Base-by-base conservation (phyloP, 1,284 basidiomycete species). In the Marasmius sp. region DNA sequence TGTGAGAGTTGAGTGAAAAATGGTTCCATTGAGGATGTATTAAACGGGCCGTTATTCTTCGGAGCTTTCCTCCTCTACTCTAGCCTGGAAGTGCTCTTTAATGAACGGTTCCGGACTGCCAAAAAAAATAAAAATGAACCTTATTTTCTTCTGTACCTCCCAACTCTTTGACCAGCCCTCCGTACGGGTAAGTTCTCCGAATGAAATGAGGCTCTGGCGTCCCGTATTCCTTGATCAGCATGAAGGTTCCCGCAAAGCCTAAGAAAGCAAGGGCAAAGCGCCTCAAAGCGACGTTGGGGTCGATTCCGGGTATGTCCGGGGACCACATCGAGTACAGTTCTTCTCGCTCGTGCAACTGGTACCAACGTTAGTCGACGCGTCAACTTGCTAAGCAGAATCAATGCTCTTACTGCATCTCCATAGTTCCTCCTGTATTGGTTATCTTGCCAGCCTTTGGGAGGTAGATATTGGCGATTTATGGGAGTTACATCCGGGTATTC, bases 301-400 rank as follows among this genome's bases (percentile, higher is more conserved):
- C 27, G 58, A 48, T 47, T 9, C 4, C 34, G 43, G 90, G 81
- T 50, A 86, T 80, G 70, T 96, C 94, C 16, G 93, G 93, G 51
- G 91, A 91, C 93, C 92, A 95, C 90, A 95, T 93, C 51, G 89
- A 91, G 64, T 91, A 77, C 22, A 91, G 79, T 70, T 96, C 94
- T 67, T 95, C 92, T 70, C 87, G 83, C 75, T 94, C 92, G 67
- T 94, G 93, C 39, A 95, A 73, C 93, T 95, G 70, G 52, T 61
- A 60, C 51, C 47, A 45, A 48, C 56, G 49, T 62, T 57, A 61
- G 56, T 62, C 61, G 73, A 62, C 64, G 64, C 57, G 50, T 48
- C 20, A 14, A 20, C 45, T 12, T 61, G 52, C 18, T 52, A 49
- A 37, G 62, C 37, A 6, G 37, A 52, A 51, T 7, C 34, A 18